phyloP scores from a whole-genome alignment of 768 basidiomycete genomes.

The Calocybe indica region DNA sequence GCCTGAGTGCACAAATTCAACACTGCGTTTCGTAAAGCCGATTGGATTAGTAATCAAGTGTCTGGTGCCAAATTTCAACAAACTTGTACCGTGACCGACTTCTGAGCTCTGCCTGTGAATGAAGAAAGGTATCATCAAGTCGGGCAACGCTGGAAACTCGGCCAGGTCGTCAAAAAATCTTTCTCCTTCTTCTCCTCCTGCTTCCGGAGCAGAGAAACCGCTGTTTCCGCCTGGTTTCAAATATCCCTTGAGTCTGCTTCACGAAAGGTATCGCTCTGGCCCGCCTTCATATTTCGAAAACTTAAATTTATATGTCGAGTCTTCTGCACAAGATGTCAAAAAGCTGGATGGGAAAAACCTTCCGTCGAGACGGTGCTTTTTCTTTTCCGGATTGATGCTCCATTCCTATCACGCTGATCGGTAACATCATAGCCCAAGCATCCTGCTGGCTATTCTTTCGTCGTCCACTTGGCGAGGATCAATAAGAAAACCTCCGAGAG shows the following conservation, averaged over 20 bases:
- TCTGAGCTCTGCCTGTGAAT: slow-evolving; percentile 44
- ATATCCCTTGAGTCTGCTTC: slow-evolving; percentile 70
- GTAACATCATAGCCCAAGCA: slow-evolving; percentile 34
- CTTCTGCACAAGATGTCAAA: slow-evolving; percentile 60
- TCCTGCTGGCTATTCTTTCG: slow-evolving; percentile 53
- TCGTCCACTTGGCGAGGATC: slow-evolving; percentile 57
- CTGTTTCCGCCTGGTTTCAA: slow-evolving; percentile 85
- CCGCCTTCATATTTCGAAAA: not conserved
- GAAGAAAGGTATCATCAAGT: slow-evolving; percentile 74
- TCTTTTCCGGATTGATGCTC: slow-evolving; percentile 1
- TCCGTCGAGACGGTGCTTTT: slow-evolving; percentile 63
- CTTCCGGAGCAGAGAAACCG: slow-evolving; percentile 38
- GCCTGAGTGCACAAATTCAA: not conserved
- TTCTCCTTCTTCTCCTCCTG: slow-evolving; percentile 6
- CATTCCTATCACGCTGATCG: slow-evolving; percentile 3
- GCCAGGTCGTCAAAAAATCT: slow-evolving; percentile 42
- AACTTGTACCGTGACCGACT: slow-evolving; percentile 4
- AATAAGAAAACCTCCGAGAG: slow-evolving; percentile 67
- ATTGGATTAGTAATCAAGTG: slow-evolving; percentile 1
- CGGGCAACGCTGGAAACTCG: slow-evolving; percentile 88
- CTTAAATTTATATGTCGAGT: not conserved
- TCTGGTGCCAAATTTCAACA: too few relatives aligned
- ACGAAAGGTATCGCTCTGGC: slow-evolving; percentile 54
- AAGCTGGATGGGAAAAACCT: slow-evolving; percentile 85
- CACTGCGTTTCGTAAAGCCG: not conserved